phyloP scores from a whole-genome alignment of 163 green algal genomes.

The Scenedesmus sp. region DNA sequence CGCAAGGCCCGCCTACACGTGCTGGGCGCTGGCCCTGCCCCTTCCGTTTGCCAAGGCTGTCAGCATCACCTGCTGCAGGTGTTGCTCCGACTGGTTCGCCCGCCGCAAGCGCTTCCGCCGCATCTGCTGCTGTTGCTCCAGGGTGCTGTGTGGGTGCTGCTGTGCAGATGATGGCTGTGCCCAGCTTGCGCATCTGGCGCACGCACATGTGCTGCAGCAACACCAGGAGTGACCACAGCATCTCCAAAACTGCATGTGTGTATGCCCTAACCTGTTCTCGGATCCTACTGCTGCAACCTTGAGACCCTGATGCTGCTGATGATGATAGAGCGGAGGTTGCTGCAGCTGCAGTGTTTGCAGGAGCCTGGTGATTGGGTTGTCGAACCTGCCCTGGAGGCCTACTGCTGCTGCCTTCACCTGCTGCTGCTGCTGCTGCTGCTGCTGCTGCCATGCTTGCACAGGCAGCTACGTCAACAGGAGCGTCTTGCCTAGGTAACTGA shows the following conservation, averaged over 20 bases:
- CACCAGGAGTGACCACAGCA: too few relatives aligned
- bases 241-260: too few relatives aligned
- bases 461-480: neutral
- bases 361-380: too few relatives aligned
- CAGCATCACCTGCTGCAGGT: neutral
- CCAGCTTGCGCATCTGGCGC: neutral
- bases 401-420: neutral
- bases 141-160: neutral
- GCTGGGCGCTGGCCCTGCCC: too few relatives aligned
- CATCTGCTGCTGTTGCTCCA: neutral
- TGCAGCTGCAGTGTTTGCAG: too few relatives aligned
- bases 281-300: too few relatives aligned
- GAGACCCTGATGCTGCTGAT: too few relatives aligned
- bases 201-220: too few relatives aligned
- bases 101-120: neutral
- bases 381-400: too few relatives aligned
- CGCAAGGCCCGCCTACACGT: neutral
- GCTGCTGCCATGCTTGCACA: too few relatives aligned
- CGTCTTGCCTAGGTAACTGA: neutral
- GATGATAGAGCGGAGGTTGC: too few relatives aligned
- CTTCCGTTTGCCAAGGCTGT: neutral
- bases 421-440: neutral
- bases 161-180: neutral
- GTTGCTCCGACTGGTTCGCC: neutral
- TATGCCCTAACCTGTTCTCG: too few relatives aligned